These are phyloP conservation scores for Manihot esculenta DNA, from an alignment of 441 rosid species.

Conservation along the genomic window DNA sequence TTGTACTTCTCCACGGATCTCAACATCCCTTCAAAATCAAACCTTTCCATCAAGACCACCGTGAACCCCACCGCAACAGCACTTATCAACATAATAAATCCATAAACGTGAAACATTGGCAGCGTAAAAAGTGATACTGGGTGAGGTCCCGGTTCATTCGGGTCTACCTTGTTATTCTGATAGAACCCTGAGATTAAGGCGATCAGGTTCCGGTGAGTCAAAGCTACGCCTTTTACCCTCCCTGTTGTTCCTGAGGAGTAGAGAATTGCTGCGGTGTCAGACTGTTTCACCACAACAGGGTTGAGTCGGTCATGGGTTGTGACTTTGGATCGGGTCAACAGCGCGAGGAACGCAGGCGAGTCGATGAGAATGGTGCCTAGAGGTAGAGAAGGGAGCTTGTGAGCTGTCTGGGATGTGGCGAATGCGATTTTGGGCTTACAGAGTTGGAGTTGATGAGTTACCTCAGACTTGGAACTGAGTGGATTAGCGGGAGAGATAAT, in stretches of 20 bases:
- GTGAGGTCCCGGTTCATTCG: conserved; percentile 30
- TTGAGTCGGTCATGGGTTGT: background rate
- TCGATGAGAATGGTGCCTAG: conserved; percentile 60
- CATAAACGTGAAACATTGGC: conserved; percentile 83
- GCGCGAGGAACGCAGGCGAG: conserved; percentile 68
- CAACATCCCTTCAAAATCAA: conserved; percentile 65
- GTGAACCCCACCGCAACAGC: conserved; percentile 59
- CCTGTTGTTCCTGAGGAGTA: conserved; percentile 93
- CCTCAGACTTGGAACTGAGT: conserved; percentile 54
- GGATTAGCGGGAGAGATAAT: conserved; percentile 78
- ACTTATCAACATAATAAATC: conserved; percentile 56
- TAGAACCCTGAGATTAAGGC: conserved; percentile 45
- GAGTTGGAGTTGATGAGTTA: conserved; percentile 60
- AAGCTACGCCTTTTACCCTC: conserved; percentile 59
- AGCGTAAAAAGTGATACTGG: conserved; percentile 52
- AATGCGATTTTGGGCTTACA: conserved; percentile 67
- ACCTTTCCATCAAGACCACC: conserved; percentile 61
- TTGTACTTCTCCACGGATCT: conserved; percentile 57
- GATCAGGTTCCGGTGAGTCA: conserved; percentile 72
- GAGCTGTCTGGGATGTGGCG: conserved; percentile 56
- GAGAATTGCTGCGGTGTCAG: conserved; percentile 68
- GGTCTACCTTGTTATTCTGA: conserved; percentile 18
- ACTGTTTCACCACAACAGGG: conserved; percentile 42
- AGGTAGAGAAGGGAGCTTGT: conserved; percentile 44
- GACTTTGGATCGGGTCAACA: conserved; percentile 29